phyloP scores from a whole-genome alignment of 768 basidiomycete species.

The Chalciporus sphaerocephalus region DNA sequence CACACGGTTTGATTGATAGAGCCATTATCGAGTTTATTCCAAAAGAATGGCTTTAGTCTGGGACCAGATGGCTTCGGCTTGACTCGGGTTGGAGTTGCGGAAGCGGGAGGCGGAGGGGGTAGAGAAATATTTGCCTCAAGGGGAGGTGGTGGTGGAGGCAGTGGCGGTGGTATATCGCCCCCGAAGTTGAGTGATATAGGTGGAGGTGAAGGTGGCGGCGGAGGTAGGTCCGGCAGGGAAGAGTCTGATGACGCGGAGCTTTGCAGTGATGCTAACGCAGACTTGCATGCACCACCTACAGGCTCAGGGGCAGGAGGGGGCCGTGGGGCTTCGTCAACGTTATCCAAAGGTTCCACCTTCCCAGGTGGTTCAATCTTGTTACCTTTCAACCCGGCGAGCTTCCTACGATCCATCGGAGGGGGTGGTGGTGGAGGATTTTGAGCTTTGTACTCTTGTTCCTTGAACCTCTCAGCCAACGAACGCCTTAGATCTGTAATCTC shows the following conservation, averaged over 20 bases:
- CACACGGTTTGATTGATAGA: constrained; percentile 58
- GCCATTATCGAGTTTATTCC: constrained; percentile 68
- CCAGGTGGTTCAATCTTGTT: constrained; percentile 5
- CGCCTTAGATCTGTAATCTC: constrained; percentile 50
- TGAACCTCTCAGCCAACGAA: constrained; percentile 47
- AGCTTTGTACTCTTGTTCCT: constrained; percentile 69
- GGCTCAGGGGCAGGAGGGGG: constrained; percentile 24
- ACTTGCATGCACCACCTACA: neutral
- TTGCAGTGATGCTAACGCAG: constrained; percentile 29
- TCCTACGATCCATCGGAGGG: constrained; percentile 32
- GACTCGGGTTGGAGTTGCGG: constrained; percentile 31
- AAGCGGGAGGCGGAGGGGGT: constrained; percentile 24
- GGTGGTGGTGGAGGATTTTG: constrained; percentile 63
- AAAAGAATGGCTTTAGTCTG: constrained; percentile 84
- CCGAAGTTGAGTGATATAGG: constrained; percentile 25
- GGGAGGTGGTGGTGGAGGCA: constrained; percentile 39
- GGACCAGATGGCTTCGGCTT: constrained; percentile 40
- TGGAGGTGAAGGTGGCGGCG: constrained; percentile 32
- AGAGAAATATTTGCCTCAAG: constrained; percentile 19
- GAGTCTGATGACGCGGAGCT: constrained; percentile 4
- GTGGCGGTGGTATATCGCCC: constrained; percentile 1
- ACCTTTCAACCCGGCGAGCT: constrained; percentile 7
- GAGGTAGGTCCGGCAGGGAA: constrained; percentile 9
- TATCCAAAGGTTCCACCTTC: constrained; percentile 10
- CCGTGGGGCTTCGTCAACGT: constrained; percentile 2